phyloP scores from a whole-genome alignment of 177 flowering plant genomes.

The Vitis hybrid region DNA sequence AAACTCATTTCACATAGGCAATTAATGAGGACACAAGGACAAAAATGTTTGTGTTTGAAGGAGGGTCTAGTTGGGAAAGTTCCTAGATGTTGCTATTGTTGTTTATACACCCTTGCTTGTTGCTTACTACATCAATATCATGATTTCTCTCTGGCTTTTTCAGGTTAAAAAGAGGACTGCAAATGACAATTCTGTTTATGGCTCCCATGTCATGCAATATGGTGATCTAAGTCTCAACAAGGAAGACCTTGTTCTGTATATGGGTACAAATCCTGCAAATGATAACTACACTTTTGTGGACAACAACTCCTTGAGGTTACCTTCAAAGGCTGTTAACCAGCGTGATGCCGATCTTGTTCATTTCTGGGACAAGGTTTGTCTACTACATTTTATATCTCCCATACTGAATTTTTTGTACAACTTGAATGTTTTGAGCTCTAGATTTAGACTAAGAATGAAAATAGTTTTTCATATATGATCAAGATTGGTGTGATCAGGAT shows the following conservation, averaged over 20 bases:
- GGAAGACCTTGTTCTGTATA: constrained; percentile 49
- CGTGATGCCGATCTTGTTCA: constrained; percentile 95
- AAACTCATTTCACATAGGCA: no score
- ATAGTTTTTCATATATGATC: no score
- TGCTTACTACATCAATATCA: neutral
- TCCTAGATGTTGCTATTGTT: no score
- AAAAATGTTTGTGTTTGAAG: no score
- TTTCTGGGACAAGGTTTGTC: constrained; percentile 85
- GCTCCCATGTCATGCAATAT: constrained; percentile 96
- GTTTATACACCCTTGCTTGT: neutral
- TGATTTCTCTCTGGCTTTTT: constrained; percentile 12
- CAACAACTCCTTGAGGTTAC: constrained; percentile 47
- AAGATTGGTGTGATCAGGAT: neutral
- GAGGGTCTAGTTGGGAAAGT: neutral
- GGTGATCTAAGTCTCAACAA: constrained; percentile 63
- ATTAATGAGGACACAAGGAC: no score
- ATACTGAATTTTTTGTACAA: neutral
- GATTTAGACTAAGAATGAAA: no score
- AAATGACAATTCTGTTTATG: constrained; percentile 40
- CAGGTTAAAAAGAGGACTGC: constrained; percentile 86
- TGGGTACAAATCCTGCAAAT: constrained; percentile 95
- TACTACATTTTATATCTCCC: neutral
- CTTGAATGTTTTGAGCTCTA: no score
- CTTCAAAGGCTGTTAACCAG: constrained; percentile 70
- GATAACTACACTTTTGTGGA: constrained; percentile 60